A percentile compares a stretch with the other conserved stretches of the same genome.
Evolutionary conservation across 2,329 filamentous ascomycete species (phyloP).

Genomic region (Fusarium lateritium): DNA sequence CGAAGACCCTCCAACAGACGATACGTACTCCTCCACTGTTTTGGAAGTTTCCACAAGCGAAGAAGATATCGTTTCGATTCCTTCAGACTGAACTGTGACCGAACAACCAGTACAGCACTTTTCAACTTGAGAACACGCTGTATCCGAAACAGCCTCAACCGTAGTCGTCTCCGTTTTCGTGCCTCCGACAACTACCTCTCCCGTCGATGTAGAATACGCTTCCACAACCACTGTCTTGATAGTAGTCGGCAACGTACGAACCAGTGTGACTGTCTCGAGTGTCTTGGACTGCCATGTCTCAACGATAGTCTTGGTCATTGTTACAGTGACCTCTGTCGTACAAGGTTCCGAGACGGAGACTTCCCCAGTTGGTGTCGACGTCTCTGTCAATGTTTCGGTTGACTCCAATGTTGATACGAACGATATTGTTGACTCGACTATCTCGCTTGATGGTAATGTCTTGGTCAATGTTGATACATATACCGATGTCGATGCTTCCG

Average conservation of each 20-base stretch:
- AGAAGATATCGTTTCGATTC: constrained; percentile 8
- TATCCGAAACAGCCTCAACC: constrained; percentile 33
- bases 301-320: constrained; percentile 46
- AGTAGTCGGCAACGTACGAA: constrained; percentile 41
- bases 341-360: constrained; percentile 35
- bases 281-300: constrained; percentile 46
- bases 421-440: constrained; percentile 5
- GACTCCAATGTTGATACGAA: constrained; percentile 4
- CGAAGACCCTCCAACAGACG: constrained; percentile 31
- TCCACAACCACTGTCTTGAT: constrained; percentile 46
- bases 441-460: constrained; percentile 12
- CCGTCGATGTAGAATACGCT: constrained; percentile 48
- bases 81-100: background rate
- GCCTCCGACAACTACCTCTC: constrained; percentile 35
- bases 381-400: background rate
- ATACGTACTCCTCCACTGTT: constrained; percentile 28
- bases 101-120: constrained; percentile 43
- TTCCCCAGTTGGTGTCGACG: constrained; percentile 2
- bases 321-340: constrained; percentile 47
- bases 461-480: background rate
- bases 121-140: constrained; percentile 31
- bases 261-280: constrained; percentile 33
- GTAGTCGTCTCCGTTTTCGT: constrained; percentile 44
- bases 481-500: background rate
- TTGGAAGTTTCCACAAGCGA: constrained; percentile 18